A percentile compares a stretch with the other conserved stretches of the same genome.
These are phyloP conservation scores for Abrus pulchellus DNA, from an alignment of 306 rosid genomes.

Conservation along the genomic window DNA sequence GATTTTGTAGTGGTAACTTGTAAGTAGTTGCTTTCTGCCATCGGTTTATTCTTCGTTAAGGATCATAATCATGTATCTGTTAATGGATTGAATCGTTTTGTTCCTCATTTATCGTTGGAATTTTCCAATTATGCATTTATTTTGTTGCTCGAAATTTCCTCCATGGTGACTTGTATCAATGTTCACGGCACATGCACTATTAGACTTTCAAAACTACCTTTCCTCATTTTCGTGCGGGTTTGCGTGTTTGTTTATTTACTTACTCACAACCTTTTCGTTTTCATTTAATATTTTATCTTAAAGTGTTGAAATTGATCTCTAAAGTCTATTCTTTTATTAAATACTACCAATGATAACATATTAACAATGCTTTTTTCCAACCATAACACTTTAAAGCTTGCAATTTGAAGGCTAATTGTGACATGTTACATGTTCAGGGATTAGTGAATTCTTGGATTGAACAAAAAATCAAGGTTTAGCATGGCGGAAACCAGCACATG, in stretches of 20 bases:
- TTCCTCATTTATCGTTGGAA: background rate
- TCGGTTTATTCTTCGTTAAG: conserved; percentile 7
- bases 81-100: background rate
- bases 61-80: background rate
- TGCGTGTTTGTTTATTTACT: conserved; percentile 3
- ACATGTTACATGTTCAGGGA: conserved; percentile 45
- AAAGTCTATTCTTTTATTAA: background rate
- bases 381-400: background rate
- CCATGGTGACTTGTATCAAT: background rate
- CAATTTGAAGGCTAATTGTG: conserved; percentile 18
- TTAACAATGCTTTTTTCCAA: background rate
- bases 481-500: conserved; percentile 65
- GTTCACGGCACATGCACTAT: conserved; percentile 10
- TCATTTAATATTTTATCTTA: conserved; percentile 13
- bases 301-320: background rate
- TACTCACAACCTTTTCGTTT: conserved; percentile 4
- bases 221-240: background rate
- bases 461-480: conserved; percentile 15
- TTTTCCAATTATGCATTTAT: background rate
- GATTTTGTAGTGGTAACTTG: conserved; percentile 20
- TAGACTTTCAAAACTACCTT: conserved; percentile 19
- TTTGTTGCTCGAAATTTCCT: background rate
- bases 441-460: conserved; percentile 43
- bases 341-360: background rate
- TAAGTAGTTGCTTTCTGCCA: conserved; percentile 21